Percentiles rank a stretch among this genome's conserved stretches.
phyloP scores from a whole-genome alignment of 2,329 filamentous ascomycete genomes.

The Neopestalotiopsis sp. region DNA sequence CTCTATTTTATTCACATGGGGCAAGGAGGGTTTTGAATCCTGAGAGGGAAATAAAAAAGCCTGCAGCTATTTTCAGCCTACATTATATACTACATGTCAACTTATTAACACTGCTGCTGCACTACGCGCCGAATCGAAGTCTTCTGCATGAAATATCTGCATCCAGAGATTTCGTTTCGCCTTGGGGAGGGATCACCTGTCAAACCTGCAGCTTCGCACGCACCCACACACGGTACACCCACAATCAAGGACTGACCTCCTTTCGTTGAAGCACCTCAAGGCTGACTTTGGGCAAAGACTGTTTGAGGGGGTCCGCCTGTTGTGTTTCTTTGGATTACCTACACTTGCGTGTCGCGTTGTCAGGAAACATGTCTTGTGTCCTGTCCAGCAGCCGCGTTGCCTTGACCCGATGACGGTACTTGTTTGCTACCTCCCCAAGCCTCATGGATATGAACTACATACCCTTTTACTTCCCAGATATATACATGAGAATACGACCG shows the following conservation, averaged over 20 bases:
- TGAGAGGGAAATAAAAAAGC: too few relatives aligned
- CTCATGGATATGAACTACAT: neutral
- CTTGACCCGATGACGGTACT: neutral
- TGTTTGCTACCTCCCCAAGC: neutral
- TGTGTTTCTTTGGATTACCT: neutral
- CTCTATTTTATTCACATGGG: too few relatives aligned
- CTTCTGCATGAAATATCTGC: slow-evolving; percentile 8
- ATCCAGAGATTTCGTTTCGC: slow-evolving; percentile 12
- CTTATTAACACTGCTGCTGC: neutral
- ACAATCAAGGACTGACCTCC: neutral
- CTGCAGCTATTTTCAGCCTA: neutral
- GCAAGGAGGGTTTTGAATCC: too few relatives aligned
- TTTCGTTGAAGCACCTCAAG: neutral
- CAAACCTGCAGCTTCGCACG: slow-evolving; percentile 15
- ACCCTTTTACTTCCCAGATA: too few relatives aligned
- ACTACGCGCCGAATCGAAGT: slow-evolving; percentile 1
- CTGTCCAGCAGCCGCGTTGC: neutral
- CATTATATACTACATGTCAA: neutral
- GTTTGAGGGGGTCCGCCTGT: neutral
- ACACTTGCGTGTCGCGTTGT: slow-evolving; percentile 6
- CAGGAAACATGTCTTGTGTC: neutral
- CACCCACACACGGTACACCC: slow-evolving; percentile 2
- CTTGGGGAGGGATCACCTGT: slow-evolving; percentile 4
- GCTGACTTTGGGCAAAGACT: neutral
- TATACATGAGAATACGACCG: too few relatives aligned